These are phyloP conservation scores for Guillardia theta DNA, from an alignment of 78 protist genomes.

Conservation along the genomic window DNA sequence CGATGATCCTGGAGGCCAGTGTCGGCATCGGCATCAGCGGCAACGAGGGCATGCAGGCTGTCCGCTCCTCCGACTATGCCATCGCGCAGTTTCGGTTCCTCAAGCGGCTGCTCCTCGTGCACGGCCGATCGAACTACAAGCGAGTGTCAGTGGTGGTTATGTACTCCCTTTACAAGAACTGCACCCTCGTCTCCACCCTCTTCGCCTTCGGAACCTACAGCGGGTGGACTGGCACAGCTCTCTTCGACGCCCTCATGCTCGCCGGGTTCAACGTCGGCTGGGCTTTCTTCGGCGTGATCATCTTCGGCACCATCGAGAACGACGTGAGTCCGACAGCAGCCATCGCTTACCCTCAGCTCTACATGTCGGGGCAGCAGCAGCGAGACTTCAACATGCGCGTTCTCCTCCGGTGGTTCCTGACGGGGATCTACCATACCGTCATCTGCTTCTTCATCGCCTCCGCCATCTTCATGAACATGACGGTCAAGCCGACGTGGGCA, in stretches of 20 bases:
- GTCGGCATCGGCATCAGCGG: conserved; percentile 62
- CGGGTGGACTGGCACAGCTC: conserved; percentile 40
- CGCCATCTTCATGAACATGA: not conserved
- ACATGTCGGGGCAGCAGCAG: not conserved
- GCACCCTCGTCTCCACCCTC: conserved; percentile 24
- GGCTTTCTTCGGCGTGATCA: not conserved
- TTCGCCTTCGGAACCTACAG: conserved; percentile 42
- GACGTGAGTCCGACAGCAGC: not conserved
- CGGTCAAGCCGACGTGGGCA: no score
- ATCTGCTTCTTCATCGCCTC: not conserved
- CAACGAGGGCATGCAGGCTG: conserved; percentile 76
- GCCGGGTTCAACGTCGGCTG: conserved; percentile 39
- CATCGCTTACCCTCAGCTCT: not conserved
- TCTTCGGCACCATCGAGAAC: not conserved
- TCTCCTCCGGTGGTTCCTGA: not conserved
- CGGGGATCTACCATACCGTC: not conserved
- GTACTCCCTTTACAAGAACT: conserved; percentile 71
- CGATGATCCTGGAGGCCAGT: conserved; percentile 66
- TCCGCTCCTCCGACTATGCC: conserved; percentile 65
- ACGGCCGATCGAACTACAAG: conserved; percentile 69
- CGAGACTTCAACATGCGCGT: not conserved
- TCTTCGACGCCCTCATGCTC: conserved; percentile 53
- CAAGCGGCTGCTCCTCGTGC: conserved; percentile 70
- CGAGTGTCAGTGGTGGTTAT: conserved; percentile 63
- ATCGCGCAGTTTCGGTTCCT: conserved; percentile 69